phyloP scores from a whole-genome alignment of 139 green algal genomes.

The Ulvella scutata region DNA sequence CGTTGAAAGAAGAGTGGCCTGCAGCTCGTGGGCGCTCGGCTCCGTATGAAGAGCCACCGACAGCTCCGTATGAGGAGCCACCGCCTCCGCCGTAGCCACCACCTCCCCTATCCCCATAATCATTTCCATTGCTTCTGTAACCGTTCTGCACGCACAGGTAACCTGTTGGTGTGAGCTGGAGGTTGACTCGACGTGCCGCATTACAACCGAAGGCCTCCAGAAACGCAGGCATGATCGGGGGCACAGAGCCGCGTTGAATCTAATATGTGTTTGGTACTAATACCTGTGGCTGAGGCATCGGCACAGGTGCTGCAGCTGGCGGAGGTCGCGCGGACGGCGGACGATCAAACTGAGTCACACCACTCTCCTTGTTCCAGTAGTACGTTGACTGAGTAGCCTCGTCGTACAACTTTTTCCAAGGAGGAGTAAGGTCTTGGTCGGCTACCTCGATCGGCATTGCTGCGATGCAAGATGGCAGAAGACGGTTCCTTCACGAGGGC shows the following conservation, averaged over 20 bases:
- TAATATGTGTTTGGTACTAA: too few relatives aligned
- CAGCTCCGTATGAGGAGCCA: too few relatives aligned
- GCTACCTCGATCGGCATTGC: not conserved
- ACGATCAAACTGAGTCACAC: slow-evolving; percentile 50
- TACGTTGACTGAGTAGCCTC: slow-evolving; percentile 32
- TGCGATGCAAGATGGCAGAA: too few relatives aligned
- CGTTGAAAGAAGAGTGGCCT: not conserved
- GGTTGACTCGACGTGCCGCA: too few relatives aligned
- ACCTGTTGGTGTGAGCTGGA: too few relatives aligned
- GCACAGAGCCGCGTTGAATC: too few relatives aligned
- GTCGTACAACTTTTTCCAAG: slow-evolving; percentile 28
- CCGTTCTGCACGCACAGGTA: slow-evolving; percentile 2
- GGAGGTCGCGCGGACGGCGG: slow-evolving; percentile 11
- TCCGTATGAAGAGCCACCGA: too few relatives aligned
- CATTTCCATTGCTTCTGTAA: not conserved
- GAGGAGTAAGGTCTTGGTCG: not conserved
- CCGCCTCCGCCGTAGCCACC: too few relatives aligned
- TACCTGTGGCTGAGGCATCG: not conserved
- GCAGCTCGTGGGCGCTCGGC: not conserved
- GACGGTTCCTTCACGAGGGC: too few relatives aligned
- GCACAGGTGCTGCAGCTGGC: not conserved
- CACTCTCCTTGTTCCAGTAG: slow-evolving; percentile 74
- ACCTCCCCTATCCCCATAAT: not conserved
- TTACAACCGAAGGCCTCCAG: too few relatives aligned
- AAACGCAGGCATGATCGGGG: too few relatives aligned